Evolutionary conservation across 148 eudicot genomes (phyloP), one percentile per base, ranked within the genome.

Genomic region (Agrostemma githago): DNA sequence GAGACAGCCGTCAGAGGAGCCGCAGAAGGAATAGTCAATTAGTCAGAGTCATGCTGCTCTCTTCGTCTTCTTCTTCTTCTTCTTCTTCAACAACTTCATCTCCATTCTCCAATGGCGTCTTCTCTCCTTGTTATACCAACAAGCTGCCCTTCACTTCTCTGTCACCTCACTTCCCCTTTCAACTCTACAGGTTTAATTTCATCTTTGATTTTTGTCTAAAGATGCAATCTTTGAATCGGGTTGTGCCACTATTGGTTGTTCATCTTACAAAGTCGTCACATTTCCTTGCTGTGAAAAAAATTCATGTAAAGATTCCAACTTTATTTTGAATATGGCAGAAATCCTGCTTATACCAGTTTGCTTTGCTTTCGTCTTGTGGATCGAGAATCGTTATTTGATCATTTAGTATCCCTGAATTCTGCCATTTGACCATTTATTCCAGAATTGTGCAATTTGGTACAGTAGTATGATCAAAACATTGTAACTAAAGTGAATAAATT

Each of bases 31-130:
- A 12, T 12, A 72, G 34, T 26, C 34, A 26, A 26, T 26, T 26
- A 26, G 34, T 26, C 34, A 4, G 61, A 44, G 42, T 40, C 14
- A 70, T 75, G 78, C 75, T 58, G 38, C 53, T 71, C 9, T 78
- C 77, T 26, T 26, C 34, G 34, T 26, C 34, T 19, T 72, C 75
- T 34, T 70, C 79, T 26, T 26, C 34, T 17, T 71, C 79, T 26
- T 77, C 69, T 19, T 72, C 75, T 34, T 70, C 79, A 5, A 20
- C 54, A 6, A 71, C 79, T 42, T 51, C 77, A 53, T 5, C 40
- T 41, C 9, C 68, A n/a, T 68, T 71, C 61, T 74, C 75, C 4
- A 11, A 75, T 75, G 78, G 74, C 60, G 46, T 73, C 19, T 56
- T 78, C 57, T 63, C 59, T 19, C 34, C 66, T 70, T 70, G 44